Conservation (phyloP, 306 rosid species). For the Malus domestica region DNA sequence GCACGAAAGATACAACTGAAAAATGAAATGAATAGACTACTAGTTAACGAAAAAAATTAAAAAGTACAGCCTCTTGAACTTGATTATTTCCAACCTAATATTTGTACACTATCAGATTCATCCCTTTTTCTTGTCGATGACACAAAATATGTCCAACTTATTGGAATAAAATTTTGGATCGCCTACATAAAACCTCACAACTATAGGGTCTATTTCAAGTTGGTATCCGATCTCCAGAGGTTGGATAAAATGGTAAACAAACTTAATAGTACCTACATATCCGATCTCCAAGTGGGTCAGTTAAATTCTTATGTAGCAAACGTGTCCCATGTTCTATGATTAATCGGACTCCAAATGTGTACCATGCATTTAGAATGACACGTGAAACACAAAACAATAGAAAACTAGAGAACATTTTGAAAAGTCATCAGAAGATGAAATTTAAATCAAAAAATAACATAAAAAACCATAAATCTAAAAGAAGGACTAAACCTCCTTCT, state of each 20-base stretch:
- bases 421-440: not conserved
- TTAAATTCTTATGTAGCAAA: not conserved
- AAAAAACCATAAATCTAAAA: not conserved
- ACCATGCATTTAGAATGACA: not conserved
- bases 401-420: not conserved
- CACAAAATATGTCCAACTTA: not conserved
- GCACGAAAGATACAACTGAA: constrained; percentile 1
- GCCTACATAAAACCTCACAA: not conserved
- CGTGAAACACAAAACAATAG: not conserved
- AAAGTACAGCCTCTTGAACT: not conserved
- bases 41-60: not conserved
- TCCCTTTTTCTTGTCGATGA: not conserved
- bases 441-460: not conserved
- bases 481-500: not conserved
- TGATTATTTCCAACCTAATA: not conserved
- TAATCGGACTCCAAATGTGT: not conserved
- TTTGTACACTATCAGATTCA: not conserved
- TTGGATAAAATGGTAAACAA: not conserved
- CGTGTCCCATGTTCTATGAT: not conserved
- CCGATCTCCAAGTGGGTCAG: not conserved
- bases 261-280: not conserved
- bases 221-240: not conserved
- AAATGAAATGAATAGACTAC: constrained; percentile 5
- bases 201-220: not conserved
- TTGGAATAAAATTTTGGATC: not conserved